Evolutionary conservation across 75 land plant species (phyloP), one percentile per base, ranked within the genome.

Genomic region (Adiantum capillusveneris): DNA sequence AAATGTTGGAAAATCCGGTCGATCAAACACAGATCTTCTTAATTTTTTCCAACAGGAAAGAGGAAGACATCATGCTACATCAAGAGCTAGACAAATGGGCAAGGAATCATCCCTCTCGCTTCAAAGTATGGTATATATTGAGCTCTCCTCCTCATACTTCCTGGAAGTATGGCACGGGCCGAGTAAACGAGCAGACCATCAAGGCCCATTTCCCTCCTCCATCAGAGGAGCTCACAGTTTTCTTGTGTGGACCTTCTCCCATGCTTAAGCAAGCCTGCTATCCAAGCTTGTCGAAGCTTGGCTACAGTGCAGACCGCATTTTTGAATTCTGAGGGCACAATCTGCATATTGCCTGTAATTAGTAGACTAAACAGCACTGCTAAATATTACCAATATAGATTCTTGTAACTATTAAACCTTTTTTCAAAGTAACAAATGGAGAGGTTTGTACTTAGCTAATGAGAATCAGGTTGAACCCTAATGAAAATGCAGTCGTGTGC

Each of bases 111-210:
- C 16, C 55, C 9, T 64, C 70, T 57, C 37, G 9, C 7, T 66
- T 94, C 52, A 74, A 74, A 53, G 80, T 94, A 22, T 94, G 98
- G 88, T 94, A 94, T 29, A 90, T 91, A 45, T 72, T 94, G 20
- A 34, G 37, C 37, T 48, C 55, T 24, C 42, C 66, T 22, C 21
- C 60, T 13, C 53, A 19, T 0, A 71, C 56, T n/a, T 80, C 77
- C 16, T 90, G 98, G 98, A 51, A 53, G 17, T 81, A 79, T 42
- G 80, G 86, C 28, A 13, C 51, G 12, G 98, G 96, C 16, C 56
- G 56, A 57, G 43, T 94, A 7, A 66, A 63, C 1, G 96, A 84
- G 65, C 57, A 52, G 11, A 66, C 84, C 2, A 46, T 86, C 57
- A 61, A 72, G 58, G 85, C 76, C 48, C 87, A 86, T 29, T 11